Base-by-base conservation (phyloP, 352 stramenopile genomes). In the Phytophthora pistaciae region DNA sequence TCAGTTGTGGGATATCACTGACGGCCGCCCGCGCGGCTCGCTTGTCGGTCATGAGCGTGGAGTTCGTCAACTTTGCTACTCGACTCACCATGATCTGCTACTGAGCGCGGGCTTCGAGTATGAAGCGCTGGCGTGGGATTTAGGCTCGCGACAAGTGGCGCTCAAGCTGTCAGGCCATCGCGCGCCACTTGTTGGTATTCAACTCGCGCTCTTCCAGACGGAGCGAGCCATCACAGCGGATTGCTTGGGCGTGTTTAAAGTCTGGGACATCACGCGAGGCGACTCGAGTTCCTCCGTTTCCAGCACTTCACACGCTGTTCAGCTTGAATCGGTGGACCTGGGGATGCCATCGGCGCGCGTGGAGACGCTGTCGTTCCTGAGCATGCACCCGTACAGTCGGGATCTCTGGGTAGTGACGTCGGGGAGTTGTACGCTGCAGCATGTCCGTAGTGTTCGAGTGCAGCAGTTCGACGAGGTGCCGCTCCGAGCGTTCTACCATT, bases 91-190 rank as follows among this genome's bases (percentile, higher is more conserved):
- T 49, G 87, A 94, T 61, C 42, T 96, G 48, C 59, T 97, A 18
- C 75, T 97, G 3, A 94, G 81, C n/a, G 88, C 82, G 0, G 89
- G 90, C 8, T 97, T 95, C 68, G 90, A 97, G 59, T 94, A 92
- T 58, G 88, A 95, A 16, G 90, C 87, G 0, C 85, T 89, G 9
- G 87, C 84, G 7, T 97, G 91, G 91, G 91, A 97, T 62, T 69
- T 97, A 14, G 77, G 80, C 9, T 95, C 87, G 23, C 81, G 91
- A 8, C 88, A 96, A 66, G 63, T 89, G 14, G 79, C 92, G 10
- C 75, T 95, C 55, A 83, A 80, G 46, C 69, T 96, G 18, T 70
- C 68, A 1, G 91, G 90, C 11, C 90, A 97, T 66, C 82, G 83
- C 11, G 78, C 83, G 0, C 87, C 90, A n/a, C 88, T 96, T 25